phyloP scores from a whole-genome alignment of 2,329 filamentous ascomycete genomes.

The Macrophomina phaseolina region DNA sequence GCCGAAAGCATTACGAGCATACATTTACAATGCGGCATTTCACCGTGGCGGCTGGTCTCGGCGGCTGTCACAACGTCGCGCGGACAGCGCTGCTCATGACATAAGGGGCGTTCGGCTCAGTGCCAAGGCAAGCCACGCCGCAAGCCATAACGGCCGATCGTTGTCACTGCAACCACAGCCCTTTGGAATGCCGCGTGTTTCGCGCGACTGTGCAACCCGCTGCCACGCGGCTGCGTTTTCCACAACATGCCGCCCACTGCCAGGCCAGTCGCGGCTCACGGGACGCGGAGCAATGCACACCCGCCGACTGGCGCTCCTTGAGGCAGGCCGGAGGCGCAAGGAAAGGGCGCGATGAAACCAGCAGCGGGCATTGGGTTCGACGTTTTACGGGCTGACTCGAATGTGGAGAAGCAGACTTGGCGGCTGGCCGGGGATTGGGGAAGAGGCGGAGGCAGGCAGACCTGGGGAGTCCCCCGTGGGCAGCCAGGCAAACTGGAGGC shows the following conservation, averaged over 20 bases:
- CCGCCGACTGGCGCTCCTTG: too few relatives aligned
- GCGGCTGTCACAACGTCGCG: constrained; percentile 3
- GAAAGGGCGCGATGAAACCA: not conserved
- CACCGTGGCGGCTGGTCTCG: not conserved
- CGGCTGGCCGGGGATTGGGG: constrained; percentile 10
- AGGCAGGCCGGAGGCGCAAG: not conserved
- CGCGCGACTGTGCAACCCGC: constrained; percentile 12
- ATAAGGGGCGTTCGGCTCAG: constrained; percentile 19
- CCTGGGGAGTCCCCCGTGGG: not conserved
- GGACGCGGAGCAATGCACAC: too few relatives aligned
- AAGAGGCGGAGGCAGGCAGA: not conserved
- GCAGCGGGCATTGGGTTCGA: constrained; percentile 11
- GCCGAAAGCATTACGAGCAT: not conserved
- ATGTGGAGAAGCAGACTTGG: constrained; percentile 17
- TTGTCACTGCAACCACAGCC: constrained; percentile 18
- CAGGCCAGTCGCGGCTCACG: too few relatives aligned
- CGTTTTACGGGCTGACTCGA: constrained; percentile 11
- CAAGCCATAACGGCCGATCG: constrained; percentile 25
- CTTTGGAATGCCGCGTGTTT: constrained; percentile 23
- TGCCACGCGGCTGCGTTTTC: constrained; percentile 19
- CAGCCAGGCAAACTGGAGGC: constrained; percentile 11
- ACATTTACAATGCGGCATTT: not conserved
- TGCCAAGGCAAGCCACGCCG: constrained; percentile 24
- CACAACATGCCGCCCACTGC: not conserved
- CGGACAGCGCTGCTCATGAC: constrained; percentile 12